A percentile compares a stretch with the other conserved stretches of the same genome.
Conservation (phyloP, 2,329 filamentous ascomycete species). For the Phialophora expanda region DNA sequence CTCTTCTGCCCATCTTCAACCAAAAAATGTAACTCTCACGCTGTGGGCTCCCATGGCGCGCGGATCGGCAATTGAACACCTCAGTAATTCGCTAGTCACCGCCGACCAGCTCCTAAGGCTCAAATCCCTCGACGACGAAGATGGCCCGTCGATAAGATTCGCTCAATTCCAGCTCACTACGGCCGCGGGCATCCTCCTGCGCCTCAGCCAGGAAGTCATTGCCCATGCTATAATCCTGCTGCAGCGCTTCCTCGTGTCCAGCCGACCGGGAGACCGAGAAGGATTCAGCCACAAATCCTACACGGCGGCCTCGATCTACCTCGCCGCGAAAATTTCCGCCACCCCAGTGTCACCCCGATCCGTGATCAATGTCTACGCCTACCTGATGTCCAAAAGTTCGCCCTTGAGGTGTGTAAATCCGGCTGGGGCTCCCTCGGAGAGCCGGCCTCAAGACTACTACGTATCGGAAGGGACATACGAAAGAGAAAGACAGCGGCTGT, state of each 20-base stretch:
- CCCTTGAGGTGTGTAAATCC: constrained; percentile 54
- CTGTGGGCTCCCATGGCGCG: constrained; percentile 24
- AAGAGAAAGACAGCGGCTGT: constrained; percentile 65
- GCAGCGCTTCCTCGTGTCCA: constrained; percentile 60
- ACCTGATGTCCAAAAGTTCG: constrained; percentile 68
- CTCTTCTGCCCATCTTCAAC: not conserved
- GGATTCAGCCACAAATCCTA: constrained; percentile 64
- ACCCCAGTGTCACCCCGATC: constrained; percentile 77
- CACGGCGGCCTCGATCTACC: constrained; percentile 80
- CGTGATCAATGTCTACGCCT: constrained; percentile 82
- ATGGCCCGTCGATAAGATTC: constrained; percentile 53
- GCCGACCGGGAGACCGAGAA: constrained; percentile 19
- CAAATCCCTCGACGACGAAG: constrained; percentile 39
- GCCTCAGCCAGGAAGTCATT: constrained; percentile 82
- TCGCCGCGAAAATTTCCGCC: constrained; percentile 81
- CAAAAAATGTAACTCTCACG: constrained; percentile 3
- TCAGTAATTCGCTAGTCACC: constrained; percentile 53
- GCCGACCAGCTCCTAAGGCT: constrained; percentile 50
- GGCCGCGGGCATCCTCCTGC: constrained; percentile 69
- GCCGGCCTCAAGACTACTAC: constrained; percentile 64
- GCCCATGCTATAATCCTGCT: constrained; percentile 84
- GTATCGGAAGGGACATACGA: constrained; percentile 76
- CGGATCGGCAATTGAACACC: constrained; percentile 22
- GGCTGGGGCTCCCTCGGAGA: constrained; percentile 35
- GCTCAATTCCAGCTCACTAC: constrained; percentile 54